Conservation (phyloP, 768 basidiomycete genomes). For the Naematelia encephala region DNA sequence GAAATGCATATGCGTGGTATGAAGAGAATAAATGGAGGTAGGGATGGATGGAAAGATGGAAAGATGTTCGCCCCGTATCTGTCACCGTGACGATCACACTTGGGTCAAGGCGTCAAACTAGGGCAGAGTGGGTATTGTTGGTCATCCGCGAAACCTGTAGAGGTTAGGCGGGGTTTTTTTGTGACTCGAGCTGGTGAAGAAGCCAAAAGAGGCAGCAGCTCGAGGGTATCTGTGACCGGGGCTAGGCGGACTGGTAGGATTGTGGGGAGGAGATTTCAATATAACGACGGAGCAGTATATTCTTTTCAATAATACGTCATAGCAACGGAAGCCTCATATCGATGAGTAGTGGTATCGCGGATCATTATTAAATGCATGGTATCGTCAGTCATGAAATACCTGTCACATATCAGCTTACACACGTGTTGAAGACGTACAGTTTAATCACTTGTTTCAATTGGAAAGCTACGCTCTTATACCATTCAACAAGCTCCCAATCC, state of each 20-base stretch:
- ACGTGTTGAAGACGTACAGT: neutral
- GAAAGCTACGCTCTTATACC: constrained; percentile 21
- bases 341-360: too few relatives aligned
- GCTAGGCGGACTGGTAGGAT: neutral
- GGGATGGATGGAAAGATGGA: neutral
- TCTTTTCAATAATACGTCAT: too few relatives aligned
- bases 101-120: constrained; percentile 39
- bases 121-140: constrained; percentile 16
- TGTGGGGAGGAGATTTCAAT: too few relatives aligned
- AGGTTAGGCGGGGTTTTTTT: neutral
- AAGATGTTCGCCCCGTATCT: constrained; percentile 48
- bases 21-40: neutral
- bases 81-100: constrained; percentile 41
- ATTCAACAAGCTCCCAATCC: constrained; percentile 38
- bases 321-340: too few relatives aligned
- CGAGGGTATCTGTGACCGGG: neutral
- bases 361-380: too few relatives aligned
- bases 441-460: neutral
- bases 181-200: neutral
- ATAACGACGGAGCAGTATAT: too few relatives aligned
- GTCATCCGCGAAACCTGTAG: neutral
- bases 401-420: neutral
- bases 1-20: constrained; percentile 1
- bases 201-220: neutral
- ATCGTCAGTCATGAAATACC: neutral